phyloP scores from a whole-genome alignment of 2,329 filamentous ascomycete genomes.

The Curvularia verruculosa region DNA sequence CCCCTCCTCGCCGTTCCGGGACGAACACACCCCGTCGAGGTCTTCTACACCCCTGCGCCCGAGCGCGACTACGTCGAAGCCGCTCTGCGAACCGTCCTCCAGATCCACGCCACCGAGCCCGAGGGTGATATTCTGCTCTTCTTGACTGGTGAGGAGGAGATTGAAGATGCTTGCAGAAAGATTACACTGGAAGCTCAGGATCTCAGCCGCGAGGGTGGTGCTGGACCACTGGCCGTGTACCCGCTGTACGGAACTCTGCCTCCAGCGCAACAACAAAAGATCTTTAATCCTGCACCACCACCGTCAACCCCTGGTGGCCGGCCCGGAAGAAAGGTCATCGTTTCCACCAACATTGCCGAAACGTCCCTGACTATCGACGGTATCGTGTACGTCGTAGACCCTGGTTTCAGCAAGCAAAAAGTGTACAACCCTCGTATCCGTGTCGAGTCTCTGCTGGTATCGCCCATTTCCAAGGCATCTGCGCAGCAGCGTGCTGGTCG shows the following conservation, averaged over 20 bases:
- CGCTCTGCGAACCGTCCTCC: slow-evolving; percentile 89
- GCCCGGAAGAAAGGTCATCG: slow-evolving; percentile 90
- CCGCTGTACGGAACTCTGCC: slow-evolving; percentile 93
- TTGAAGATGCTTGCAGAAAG: slow-evolving; percentile 93
- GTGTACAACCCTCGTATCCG: slow-evolving; percentile 97
- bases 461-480: slow-evolving; percentile 96
- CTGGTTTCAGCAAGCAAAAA: slow-evolving; percentile 98
- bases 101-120: slow-evolving; percentile 91
- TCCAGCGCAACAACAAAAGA: slow-evolving; percentile 89
- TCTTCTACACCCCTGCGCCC: slow-evolving; percentile 96
- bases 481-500: slow-evolving; percentile 97
- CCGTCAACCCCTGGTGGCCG: slow-evolving; percentile 75
- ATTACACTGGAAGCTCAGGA: slow-evolving; percentile 91
- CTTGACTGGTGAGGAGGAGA: slow-evolving; percentile 97
- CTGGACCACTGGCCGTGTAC: slow-evolving; percentile 87
- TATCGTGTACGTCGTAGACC: slow-evolving; percentile 99
- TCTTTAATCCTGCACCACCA: slow-evolving; percentile 87
- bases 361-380: slow-evolving; percentile 97
- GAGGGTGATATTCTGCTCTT: slow-evolving; percentile 95
- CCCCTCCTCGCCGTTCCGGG: slow-evolving; percentile 93
- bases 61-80: slow-evolving; percentile 97
- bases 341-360: slow-evolving; percentile 97
- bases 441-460: slow-evolving; percentile 96
- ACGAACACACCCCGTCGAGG: slow-evolving; percentile 94
- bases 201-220: slow-evolving; percentile 87